A percentile compares a stretch with the other conserved stretches of the same genome.
Conservation (phyloP, 305 asterid genomes). For the Solanum hybrid region DNA sequence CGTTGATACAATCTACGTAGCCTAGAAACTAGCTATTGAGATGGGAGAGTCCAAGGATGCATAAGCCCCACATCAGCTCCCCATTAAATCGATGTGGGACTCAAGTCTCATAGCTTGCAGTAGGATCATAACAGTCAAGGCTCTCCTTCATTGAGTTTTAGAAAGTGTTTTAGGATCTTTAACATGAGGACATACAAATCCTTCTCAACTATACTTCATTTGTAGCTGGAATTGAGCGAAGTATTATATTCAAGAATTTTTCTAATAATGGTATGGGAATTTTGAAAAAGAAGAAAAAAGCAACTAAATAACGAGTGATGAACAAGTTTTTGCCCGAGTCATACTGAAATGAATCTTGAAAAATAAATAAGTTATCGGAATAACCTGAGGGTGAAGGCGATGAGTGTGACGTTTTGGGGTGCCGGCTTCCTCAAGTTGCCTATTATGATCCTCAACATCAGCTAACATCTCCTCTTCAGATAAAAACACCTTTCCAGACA, state of each 20-base stretch:
- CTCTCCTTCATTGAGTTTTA: background rate
- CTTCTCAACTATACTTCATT: background rate
- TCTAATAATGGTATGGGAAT: background rate
- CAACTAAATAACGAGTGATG: background rate
- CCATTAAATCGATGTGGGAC: background rate
- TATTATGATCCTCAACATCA: background rate
- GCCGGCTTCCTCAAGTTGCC: too few species aligned
- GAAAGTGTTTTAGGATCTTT: background rate
- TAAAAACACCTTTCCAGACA: slow-evolving; percentile 8
- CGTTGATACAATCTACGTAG: background rate
- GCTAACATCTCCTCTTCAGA: slow-evolving; percentile 14
- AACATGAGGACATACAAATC: background rate
- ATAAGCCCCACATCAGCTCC: background rate
- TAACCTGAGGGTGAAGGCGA: background rate
- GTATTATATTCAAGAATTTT: background rate
- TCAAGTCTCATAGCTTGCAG: background rate
- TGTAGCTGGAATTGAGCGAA: background rate
- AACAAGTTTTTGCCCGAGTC: background rate
- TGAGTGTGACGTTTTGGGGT: too few species aligned
- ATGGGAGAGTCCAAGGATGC: background rate
- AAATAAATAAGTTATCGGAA: background rate
- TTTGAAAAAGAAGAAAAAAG: background rate
- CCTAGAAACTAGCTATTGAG: background rate
- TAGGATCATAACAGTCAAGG: background rate
- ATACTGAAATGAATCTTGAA: background rate